Percentiles rank a stretch among this genome's conserved stretches.
Conservation (phyloP, 2,329 filamentous ascomycete species). For the Zasmidium citrigriseum region DNA sequence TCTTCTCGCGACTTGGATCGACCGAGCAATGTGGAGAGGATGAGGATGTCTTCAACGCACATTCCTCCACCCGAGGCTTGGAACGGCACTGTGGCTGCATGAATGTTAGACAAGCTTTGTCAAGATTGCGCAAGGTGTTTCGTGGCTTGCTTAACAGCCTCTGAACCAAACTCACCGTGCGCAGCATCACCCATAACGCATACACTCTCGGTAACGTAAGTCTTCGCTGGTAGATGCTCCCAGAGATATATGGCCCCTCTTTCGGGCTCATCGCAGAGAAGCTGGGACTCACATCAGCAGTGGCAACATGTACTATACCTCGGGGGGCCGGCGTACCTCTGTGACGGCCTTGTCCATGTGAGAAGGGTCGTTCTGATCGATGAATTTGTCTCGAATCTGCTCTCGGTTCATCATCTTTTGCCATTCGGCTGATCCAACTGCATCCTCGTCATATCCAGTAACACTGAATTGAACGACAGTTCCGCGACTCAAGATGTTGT, state of each 20-base stretch:
- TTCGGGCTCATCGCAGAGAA: not conserved
- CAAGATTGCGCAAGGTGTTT: no score
- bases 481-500: not conserved
- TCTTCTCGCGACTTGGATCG: not conserved
- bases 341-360: not conserved
- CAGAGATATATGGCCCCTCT: not conserved
- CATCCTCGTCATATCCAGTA: not conserved
- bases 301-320: not conserved
- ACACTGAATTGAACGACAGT: not conserved
- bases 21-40: slow-evolving; percentile 3
- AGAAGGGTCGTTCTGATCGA: not conserved
- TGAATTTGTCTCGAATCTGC: not conserved
- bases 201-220: not conserved
- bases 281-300: not conserved
- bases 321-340: not conserved
- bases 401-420: not conserved
- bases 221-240: not conserved
- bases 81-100: no score
- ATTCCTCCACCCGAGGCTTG: not conserved
- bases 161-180: not conserved
- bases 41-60: slow-evolving; percentile 1
- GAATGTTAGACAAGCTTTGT: no score
- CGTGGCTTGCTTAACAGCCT: no score
- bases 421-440: not conserved
- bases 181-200: slow-evolving; percentile 9